These are phyloP conservation scores for Daedalea quercina DNA, from an alignment of 768 basidiomycete species.

Conservation along the genomic window DNA sequence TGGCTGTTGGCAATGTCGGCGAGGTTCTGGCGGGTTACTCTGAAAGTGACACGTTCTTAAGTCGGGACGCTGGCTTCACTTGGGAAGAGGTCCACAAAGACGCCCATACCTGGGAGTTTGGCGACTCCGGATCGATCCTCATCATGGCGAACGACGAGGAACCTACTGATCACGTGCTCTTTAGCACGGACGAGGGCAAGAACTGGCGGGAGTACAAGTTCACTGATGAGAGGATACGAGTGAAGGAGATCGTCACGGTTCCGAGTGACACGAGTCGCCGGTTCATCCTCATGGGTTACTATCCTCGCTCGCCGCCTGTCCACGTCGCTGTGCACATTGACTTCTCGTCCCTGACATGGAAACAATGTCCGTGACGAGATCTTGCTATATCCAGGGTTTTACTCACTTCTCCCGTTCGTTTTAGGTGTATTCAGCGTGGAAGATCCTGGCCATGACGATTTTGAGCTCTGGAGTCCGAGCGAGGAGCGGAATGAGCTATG, in stretches of 20 bases:
- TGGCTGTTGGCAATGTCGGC: conserved; percentile 97
- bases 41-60: conserved; percentile 92
- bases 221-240: conserved; percentile 61
- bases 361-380: conserved; percentile 54
- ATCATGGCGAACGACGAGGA: conserved; percentile 95
- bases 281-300: conserved; percentile 78
- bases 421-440: conserved; percentile 64
- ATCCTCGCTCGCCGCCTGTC: conserved; percentile 35
- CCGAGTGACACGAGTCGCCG: conserved; percentile 85
- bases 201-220: conserved; percentile 89
- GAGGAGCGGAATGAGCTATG: conserved; percentile 84
- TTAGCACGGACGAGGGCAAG: conserved; percentile 84
- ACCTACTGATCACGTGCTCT: conserved; percentile 83
- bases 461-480: conserved; percentile 95
- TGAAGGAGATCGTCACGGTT: conserved; percentile 78
- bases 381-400: conserved; percentile 4
- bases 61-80: conserved; percentile 92
- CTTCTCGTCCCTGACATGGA: conserved; percentile 70
- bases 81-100: conserved; percentile 99
- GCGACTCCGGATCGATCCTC: conserved; percentile 91
- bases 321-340: conserved; percentile 82
- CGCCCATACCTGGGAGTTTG: conserved; percentile 96
- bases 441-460: conserved; percentile 82
- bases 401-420: background rate
- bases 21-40: conserved; percentile 72